Evolutionary conservation across 352 stramenopile species (phyloP).

Genomic region (Pythium dissotocum): DNA sequence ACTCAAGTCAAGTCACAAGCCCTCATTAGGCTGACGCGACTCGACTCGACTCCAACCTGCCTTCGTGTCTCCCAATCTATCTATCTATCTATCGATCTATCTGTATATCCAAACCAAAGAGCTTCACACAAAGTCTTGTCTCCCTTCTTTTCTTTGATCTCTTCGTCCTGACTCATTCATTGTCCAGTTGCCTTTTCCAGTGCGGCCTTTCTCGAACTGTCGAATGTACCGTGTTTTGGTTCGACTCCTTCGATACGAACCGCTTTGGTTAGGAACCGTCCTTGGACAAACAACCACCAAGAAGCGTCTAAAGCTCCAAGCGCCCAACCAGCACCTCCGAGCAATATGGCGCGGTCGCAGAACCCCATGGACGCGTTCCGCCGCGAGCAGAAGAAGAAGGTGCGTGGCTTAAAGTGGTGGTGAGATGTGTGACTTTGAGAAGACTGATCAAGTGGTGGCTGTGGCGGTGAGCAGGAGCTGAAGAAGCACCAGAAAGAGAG

Average conservation of each 20-base stretch:
- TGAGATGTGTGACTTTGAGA: background rate
- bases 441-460: background rate
- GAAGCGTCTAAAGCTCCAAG: background rate
- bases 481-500: constrained; percentile 73
- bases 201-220: too few species aligned
- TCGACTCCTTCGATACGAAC: background rate
- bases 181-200: too few species aligned
- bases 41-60: too few species aligned
- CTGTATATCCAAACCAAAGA: too few species aligned
- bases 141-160: too few species aligned
- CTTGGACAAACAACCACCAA: background rate
- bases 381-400: constrained; percentile 84
- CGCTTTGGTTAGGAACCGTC: background rate
- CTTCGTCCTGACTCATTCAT: too few species aligned
- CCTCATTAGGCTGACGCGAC: too few species aligned
- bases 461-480: constrained; percentile 42
- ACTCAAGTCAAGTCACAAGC: too few species aligned
- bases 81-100: too few species aligned
- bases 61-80: too few species aligned
- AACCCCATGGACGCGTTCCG: constrained; percentile 78
- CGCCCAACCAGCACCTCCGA: background rate
- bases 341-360: constrained; percentile 52
- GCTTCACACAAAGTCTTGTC: too few species aligned
- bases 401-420: background rate
- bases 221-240: too few species aligned